Conservation (phyloP, 192 early-diverging fungal genomes). For the Coemansia sp. region DNA sequence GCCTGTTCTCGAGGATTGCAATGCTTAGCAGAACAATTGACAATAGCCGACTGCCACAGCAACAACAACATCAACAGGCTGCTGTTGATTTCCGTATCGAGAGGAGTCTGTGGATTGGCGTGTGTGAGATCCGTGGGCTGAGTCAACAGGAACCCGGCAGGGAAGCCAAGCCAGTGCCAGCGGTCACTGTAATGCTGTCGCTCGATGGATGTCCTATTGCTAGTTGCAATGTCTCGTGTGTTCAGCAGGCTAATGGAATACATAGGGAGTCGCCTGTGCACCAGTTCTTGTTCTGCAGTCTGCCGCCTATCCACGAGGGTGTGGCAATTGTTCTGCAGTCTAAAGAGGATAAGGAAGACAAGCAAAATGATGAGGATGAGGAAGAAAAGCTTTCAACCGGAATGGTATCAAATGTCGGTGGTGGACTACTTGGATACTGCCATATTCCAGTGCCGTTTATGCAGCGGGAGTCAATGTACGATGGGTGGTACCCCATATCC, state of each 20-base stretch:
- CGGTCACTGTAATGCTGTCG: slow-evolving; percentile 19
- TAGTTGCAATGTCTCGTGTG: slow-evolving; percentile 16
- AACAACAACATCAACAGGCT: not conserved
- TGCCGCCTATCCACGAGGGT: slow-evolving; percentile 25
- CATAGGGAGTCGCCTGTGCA: slow-evolving; percentile 3
- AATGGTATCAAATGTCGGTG: not conserved
- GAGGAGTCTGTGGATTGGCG: slow-evolving; percentile 45
- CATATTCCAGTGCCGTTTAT: slow-evolving; percentile 39
- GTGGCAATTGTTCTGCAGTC: slow-evolving; percentile 15
- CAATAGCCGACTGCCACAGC: not conserved
- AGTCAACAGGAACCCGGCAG: not conserved
- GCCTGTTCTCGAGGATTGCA: slow-evolving; percentile 19
- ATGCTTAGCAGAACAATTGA: slow-evolving; percentile 9
- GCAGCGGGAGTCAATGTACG: slow-evolving; percentile 34
- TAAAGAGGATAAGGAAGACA: not conserved
- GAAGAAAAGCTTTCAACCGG: too few species aligned
- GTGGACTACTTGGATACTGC: slow-evolving; percentile 36
- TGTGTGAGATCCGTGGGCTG: slow-evolving; percentile 32
- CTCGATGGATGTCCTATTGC: slow-evolving; percentile 38
- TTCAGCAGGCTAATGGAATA: not conserved
- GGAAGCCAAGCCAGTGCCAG: not conserved
- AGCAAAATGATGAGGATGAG: not conserved
- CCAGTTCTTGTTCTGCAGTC: slow-evolving; percentile 38
- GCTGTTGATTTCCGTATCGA: slow-evolving; percentile 36
- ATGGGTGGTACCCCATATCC: slow-evolving; percentile 52